These are phyloP conservation scores for Pseudogymnoascus sp. DNA, from an alignment of 2,329 filamentous ascomycete genomes.

Conservation along the genomic window DNA sequence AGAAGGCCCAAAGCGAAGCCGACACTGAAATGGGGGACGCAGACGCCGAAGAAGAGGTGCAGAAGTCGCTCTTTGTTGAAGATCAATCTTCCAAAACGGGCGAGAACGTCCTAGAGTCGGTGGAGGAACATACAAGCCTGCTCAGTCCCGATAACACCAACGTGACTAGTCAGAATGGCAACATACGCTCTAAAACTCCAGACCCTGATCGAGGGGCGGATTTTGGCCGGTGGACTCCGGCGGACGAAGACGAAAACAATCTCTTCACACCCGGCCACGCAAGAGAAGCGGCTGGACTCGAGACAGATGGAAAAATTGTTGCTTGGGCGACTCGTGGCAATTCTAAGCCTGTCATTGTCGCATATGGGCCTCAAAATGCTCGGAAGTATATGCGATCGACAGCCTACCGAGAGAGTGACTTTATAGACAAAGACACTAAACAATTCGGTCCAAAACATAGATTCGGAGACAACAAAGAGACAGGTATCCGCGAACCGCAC, in stretches of 20 bases:
- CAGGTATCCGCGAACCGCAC: neutral
- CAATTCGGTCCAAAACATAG: conserved; percentile 3
- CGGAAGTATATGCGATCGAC: conserved; percentile 11
- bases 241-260: neutral
- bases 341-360: conserved; percentile 11
- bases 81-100: no score
- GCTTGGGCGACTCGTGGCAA: neutral
- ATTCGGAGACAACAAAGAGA: neutral
- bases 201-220: no score
- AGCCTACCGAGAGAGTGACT: neutral
- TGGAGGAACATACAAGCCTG: no score
- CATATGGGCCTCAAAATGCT: conserved; percentile 11
- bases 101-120: no score
- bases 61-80: neutral
- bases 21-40: neutral
- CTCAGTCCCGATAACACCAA: no score
- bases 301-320: conserved; percentile 7
- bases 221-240: neutral
- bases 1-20: neutral
- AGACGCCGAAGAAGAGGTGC: neutral
- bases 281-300: neutral
- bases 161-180: no score
- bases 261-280: neutral
- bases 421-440: neutral
- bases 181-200: no score